Base-by-base conservation (phyloP, 495 filamentous ascomycete genomes). In the Evernia prunastri region DNA sequence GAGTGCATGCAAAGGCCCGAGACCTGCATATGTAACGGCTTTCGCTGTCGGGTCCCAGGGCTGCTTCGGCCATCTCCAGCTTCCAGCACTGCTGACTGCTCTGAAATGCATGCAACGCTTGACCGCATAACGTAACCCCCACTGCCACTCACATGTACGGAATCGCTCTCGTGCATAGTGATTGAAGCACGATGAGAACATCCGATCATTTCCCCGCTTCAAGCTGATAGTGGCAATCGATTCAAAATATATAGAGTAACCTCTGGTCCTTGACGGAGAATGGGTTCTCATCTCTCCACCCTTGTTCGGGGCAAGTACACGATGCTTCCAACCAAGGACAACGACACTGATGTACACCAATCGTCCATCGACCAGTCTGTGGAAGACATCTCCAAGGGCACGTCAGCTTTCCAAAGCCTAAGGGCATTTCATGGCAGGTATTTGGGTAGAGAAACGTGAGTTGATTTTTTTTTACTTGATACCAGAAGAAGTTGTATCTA, bases 261-360 rank as follows among this genome's bases (percentile, higher is more conserved):
- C 12, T 18, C 1, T 0, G 2, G 5, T 53, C 25, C 18, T 18
- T 1, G 27, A 31, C 18, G 49, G 27, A 31, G 27, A 47, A 47
- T 23, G 25, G 35, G 49, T 39, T 35, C 40, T 11, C 45, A 4
- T 17, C 35, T 63, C 42, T 31, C 49, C 18, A 56, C 20, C 29
- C 36, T 59, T 3, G 23, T 42, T 43, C 36, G 18, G 18, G 25
- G 36, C 49, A 53, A 56, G 27, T 71, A 68, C 69, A 63, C 61
- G 49, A 67, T 72, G 71, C 56, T 69, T 47, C 59, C 71, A 59
- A 37, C 64, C 57, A 58, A 64, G 39, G 60, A 67, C 17, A 63
- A 42, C 18, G 43, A 63, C 45, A 29, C 36, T 10, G 54, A 35
- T 8, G 29, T 42, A n/a, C 37, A 56, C 23, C 43, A 43, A 18